phyloP scores from a whole-genome alignment of 371 early-diverging fungal genomes.

The Haplosporangium sp. region DNA sequence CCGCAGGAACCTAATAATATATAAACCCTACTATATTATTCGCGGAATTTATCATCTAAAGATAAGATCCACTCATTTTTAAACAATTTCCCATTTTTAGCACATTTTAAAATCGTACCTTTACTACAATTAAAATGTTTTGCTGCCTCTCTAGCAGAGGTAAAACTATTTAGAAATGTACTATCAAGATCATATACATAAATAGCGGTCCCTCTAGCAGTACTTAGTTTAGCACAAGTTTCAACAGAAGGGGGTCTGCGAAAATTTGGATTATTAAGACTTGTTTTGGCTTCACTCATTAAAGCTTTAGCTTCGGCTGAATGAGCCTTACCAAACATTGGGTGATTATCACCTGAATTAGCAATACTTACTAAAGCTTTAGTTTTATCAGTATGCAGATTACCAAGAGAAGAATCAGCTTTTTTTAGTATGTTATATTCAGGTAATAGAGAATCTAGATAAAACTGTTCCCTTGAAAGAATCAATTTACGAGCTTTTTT shows the following conservation, averaged over 20 bases:
- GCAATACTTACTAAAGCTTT: not conserved
- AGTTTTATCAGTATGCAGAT: too few species aligned
- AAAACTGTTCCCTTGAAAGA: too few species aligned
- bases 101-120: conserved; percentile 13
- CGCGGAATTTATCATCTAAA: too few species aligned
- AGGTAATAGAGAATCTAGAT: too few species aligned
- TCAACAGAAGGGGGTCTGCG: not conserved
- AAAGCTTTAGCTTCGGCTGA: too few species aligned
- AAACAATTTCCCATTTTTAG: conserved; percentile 10
- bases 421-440: not conserved
- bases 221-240: not conserved
- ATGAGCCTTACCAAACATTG: too few species aligned
- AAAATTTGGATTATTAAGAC: conserved; percentile 9
- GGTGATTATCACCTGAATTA: too few species aligned
- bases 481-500: too few species aligned
- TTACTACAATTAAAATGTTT: not conserved
- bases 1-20: too few species aligned
- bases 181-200: conserved; percentile 3
- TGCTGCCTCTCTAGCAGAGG: not conserved
- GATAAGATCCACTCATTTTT: conserved; percentile 19
- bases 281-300: conserved; percentile 1
- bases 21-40: too few species aligned
- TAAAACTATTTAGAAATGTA: not conserved
- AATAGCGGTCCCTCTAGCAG: not conserved
- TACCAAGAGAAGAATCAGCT: not conserved